These are phyloP conservation scores for Pseudozyma hubeiensis DNA, from an alignment of 1,284 basidiomycete genomes.

Conservation along the genomic window DNA sequence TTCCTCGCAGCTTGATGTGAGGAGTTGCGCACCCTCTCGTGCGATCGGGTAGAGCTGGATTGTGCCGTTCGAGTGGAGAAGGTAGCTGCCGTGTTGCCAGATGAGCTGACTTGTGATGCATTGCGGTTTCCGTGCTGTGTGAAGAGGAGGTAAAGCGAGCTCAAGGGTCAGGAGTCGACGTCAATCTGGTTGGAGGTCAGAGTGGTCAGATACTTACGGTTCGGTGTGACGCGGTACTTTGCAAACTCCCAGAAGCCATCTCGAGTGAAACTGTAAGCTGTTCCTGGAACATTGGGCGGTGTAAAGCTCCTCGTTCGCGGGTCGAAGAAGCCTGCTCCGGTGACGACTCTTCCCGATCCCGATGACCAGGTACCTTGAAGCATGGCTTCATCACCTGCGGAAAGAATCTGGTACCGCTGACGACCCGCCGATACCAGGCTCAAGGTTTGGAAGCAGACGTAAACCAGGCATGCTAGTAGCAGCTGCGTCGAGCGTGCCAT, in stretches of 20 bases:
- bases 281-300: conserved; percentile 57
- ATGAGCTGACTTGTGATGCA: conserved; percentile 63
- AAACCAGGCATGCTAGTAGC: conserved; percentile 21
- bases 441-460: conserved; percentile 5
- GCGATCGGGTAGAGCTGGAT: conserved; percentile 41
- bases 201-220: conserved; percentile 44
- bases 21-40: conserved; percentile 42
- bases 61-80: conserved; percentile 53
- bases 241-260: conserved; percentile 68
- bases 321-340: conserved; percentile 64
- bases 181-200: neutral
- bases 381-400: conserved; percentile 35
- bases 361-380: conserved; percentile 64
- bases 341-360: conserved; percentile 57
- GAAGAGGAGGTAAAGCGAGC: neutral
- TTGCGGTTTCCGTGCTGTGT: conserved; percentile 46
- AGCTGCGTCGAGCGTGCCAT: conserved; percentile 20
- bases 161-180: neutral
- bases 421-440: conserved; percentile 26
- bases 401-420: conserved; percentile 33
- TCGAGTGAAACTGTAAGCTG: conserved; percentile 66
- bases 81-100: conserved; percentile 68
- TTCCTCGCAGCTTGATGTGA: conserved; percentile 32
- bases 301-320: conserved; percentile 63
- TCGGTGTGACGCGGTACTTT: conserved; percentile 56